Base-by-base conservation (phyloP, 495 filamentous ascomycete species). In the Lasiosphaeria hispida region DNA sequence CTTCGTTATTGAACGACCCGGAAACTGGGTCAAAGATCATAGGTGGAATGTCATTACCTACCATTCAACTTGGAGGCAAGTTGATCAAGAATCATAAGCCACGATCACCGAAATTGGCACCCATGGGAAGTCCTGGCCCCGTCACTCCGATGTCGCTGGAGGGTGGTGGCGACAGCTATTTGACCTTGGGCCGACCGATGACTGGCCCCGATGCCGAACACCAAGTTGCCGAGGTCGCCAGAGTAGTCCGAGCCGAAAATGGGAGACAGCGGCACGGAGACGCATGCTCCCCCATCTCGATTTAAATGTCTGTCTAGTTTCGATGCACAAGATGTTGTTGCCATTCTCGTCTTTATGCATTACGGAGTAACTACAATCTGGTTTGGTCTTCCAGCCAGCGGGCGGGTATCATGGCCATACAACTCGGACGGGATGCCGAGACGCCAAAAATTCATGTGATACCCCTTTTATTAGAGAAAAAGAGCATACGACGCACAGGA, bases 61-160 rank as follows among this genome's bases (percentile, higher is more conserved):
- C n/a, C 53, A 44, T 56, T 14, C 42, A 56, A 17, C 62, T 61
- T 1, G 59, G 58, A 11, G 37, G 40, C 1, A 45, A 33, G 0
- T 43, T 64, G 8, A 34, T 68, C 23, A 65, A 63, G 72, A 65
- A 63, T 42, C 77, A 85, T 53, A 71, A 69, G 59, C 79, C 87
- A 37, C 73, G 74, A 10, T 85, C 85, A 17, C 90, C 90, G 7
- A 75, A 83, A 14, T 67, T 94, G 36, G 75, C 76, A 19, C 90
- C 90, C 2, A 76, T 88, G 3, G 82, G 82, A n/a, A 90, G 87
- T 43, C 88, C 89, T 1, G 88, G 88, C 0, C 87, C 88, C 0
- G 87, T 92, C 39, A 92, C 90, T 2, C 89, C 90, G 0, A 78
- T 94, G 68, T 81, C 82, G 3, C 69, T 94, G 33, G 88, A 91